Conservation (phyloP, 2,329 filamentous ascomycete species). For the Fusarium xyrophilum region DNA sequence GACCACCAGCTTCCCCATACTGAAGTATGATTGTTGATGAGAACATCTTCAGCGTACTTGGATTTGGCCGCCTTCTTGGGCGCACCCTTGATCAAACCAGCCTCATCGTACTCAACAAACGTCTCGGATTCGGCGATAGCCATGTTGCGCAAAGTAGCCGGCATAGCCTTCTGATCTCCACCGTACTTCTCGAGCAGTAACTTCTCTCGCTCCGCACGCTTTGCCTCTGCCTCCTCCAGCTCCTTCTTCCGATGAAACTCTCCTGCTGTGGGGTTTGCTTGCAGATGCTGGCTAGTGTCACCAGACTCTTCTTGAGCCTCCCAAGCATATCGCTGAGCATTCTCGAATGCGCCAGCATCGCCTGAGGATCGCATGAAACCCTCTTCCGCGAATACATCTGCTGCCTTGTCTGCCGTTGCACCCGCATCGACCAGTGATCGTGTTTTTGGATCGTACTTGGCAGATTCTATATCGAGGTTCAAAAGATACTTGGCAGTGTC, state of each 20-base stretch:
- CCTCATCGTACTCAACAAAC: constrained; percentile 94
- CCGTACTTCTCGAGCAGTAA: constrained; percentile 84
- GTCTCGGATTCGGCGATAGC: constrained; percentile 80
- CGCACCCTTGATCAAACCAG: constrained; percentile 86
- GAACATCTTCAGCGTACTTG: constrained; percentile 89
- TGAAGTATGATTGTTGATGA: constrained; percentile 88
- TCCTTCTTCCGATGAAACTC: constrained; percentile 85
- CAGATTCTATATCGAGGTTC: constrained; percentile 93
- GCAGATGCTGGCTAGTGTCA: constrained; percentile 83
- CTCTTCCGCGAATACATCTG: constrained; percentile 87
- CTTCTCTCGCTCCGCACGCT: constrained; percentile 71
- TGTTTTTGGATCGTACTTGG: constrained; percentile 97
- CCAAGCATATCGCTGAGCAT: constrained; percentile 90
- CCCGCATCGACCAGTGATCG: constrained; percentile 87
- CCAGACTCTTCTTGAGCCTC: constrained; percentile 86
- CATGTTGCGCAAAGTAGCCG: constrained; percentile 68
- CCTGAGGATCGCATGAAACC: constrained; percentile 89
- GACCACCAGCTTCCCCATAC: constrained; percentile 99
- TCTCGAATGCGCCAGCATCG: constrained; percentile 91
- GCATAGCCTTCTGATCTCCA: constrained; percentile 62
- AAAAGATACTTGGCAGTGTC: constrained; percentile 97
- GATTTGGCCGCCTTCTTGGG: constrained; percentile 79
- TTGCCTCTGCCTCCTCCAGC: constrained; percentile 72
- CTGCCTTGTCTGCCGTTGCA: constrained; percentile 79
- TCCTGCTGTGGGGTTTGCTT: constrained; percentile 95